phyloP scores from a whole-genome alignment of 1,139 yeast genomes.

The Taiozyma sp. region DNA sequence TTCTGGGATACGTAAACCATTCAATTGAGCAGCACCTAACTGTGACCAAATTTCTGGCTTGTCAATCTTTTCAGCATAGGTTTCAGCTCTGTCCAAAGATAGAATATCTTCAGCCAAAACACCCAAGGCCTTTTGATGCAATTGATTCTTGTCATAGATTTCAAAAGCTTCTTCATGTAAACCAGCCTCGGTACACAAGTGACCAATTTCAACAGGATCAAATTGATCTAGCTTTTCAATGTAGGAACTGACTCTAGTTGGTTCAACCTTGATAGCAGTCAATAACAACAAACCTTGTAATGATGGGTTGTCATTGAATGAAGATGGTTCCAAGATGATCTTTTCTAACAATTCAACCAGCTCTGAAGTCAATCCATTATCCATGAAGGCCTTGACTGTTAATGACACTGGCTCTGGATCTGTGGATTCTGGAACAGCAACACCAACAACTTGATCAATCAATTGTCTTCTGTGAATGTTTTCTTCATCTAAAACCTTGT shows the following conservation, averaged over 20 bases:
- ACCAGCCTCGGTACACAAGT: conserved; percentile 83
- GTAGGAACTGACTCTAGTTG: conserved; percentile 75
- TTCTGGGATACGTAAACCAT: conserved; percentile 88
- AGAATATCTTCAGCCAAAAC: conserved; percentile 90
- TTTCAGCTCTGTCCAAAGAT: conserved; percentile 93
- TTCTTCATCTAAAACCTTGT: conserved; percentile 65
- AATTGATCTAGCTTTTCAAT: conserved; percentile 87
- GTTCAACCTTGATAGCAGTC: conserved; percentile 94
- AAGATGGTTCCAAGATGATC: conserved; percentile 94
- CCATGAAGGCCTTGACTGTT: conserved; percentile 97
- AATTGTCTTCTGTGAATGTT: conserved; percentile 86
- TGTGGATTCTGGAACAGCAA: conserved; percentile 92
- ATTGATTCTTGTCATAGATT: conserved; percentile 81
- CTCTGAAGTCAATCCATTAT: conserved; percentile 87
- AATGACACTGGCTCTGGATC: conserved; percentile 96
- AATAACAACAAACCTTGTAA: conserved; percentile 87
- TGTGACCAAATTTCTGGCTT: conserved; percentile 89
- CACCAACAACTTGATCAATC: conserved; percentile 90
- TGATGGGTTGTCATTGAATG: conserved; percentile 91
- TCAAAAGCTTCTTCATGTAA: conserved; percentile 92
- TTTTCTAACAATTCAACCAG: conserved; percentile 91
- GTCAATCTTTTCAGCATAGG: conserved; percentile 87
- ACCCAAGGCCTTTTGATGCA: conserved; percentile 73
- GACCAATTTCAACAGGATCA: conserved; percentile 92
- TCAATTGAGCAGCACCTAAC: conserved; percentile 92